Percentiles rank a stretch among this genome's conserved stretches.
Conservation (phyloP, 2,329 filamentous ascomycete genomes). For the Clonostachys solani region DNA sequence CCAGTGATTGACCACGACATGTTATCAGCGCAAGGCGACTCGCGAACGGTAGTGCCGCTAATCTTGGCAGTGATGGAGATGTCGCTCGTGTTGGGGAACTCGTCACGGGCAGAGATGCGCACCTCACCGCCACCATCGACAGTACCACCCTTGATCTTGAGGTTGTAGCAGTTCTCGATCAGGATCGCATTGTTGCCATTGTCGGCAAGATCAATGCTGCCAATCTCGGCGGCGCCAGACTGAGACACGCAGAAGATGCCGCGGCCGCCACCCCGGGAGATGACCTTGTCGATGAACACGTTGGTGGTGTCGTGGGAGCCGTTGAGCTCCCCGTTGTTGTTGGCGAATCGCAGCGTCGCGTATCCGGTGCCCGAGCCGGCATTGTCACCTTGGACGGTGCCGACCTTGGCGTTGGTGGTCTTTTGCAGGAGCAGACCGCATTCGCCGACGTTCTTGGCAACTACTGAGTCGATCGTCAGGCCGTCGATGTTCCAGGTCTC, state of each 20-base stretch:
- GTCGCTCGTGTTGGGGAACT: conserved; percentile 50
- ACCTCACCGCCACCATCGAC: conserved; percentile 53
- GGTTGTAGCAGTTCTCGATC: conserved; percentile 56
- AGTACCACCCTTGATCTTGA: conserved; percentile 43
- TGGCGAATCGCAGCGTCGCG: conserved; percentile 52
- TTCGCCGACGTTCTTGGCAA: conserved; percentile 49
- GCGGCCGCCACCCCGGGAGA: conserved; percentile 51
- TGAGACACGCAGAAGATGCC: conserved; percentile 54
- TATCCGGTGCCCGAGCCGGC: conserved; percentile 48
- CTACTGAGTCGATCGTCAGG: conserved; percentile 44
- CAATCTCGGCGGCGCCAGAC: conserved; percentile 48
- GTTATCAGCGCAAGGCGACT: conserved; percentile 50
- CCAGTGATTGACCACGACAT: conserved; percentile 44
- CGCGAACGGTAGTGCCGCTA: conserved; percentile 43
- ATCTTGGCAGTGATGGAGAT: conserved; percentile 44
- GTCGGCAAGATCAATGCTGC: conserved; percentile 39
- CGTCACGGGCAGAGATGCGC: conserved; percentile 42
- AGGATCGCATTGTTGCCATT: conserved; percentile 54
- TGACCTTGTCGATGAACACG: conserved; percentile 45
- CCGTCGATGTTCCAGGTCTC: conserved; percentile 58
- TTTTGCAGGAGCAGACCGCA: conserved; percentile 52
- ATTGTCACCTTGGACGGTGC: conserved; percentile 51
- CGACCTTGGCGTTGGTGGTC: conserved; percentile 45
- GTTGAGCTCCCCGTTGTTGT: conserved; percentile 46
- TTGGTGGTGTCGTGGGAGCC: conserved; percentile 44